phyloP scores from a whole-genome alignment of 352 stramenopile species.

The Aphanomyces astaci region DNA sequence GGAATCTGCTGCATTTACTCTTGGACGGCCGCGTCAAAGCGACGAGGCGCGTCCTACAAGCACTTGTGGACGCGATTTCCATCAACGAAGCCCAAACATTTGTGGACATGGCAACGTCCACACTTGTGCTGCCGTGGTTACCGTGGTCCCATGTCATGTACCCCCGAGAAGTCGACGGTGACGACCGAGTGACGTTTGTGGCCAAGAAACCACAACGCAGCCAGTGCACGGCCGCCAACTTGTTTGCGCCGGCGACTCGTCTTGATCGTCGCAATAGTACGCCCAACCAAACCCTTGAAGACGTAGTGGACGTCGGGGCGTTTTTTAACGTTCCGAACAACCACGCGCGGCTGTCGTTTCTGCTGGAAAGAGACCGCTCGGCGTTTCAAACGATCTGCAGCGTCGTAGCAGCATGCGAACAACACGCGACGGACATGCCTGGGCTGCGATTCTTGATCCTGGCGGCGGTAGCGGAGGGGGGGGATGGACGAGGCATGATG shows the following conservation, averaged over 20 bases:
- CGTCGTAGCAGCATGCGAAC: conserved; percentile 1
- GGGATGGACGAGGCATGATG: background rate
- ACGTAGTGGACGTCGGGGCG: background rate
- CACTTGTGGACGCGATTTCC: conserved; percentile 48
- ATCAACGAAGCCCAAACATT: conserved; percentile 73
- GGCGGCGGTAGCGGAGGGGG: background rate
- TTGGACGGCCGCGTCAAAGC: conserved; percentile 52
- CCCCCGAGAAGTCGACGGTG: conserved; percentile 26
- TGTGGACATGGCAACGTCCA: conserved; percentile 58
- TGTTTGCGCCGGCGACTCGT: conserved; percentile 38
- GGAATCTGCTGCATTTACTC: conserved; percentile 64
- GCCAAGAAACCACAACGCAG: too few relatives aligned
- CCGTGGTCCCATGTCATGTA: conserved; percentile 43
- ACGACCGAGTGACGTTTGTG: conserved; percentile 39
- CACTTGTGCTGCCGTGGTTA: conserved; percentile 40
- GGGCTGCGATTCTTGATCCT: conserved; percentile 1
- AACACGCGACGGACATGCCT: conserved; percentile 1
- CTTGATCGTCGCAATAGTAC: too few relatives aligned
- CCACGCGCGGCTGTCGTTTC: background rate
- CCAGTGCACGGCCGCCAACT: conserved; percentile 50
- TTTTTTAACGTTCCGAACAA: background rate
- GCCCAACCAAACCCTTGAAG: too few relatives aligned
- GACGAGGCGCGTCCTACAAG: conserved; percentile 44
- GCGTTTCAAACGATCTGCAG: background rate
- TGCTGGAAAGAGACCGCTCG: background rate